Evolutionary conservation across 2,329 filamentous ascomycete species (phyloP).

Genomic region (Lecanosticta acicola): DNA sequence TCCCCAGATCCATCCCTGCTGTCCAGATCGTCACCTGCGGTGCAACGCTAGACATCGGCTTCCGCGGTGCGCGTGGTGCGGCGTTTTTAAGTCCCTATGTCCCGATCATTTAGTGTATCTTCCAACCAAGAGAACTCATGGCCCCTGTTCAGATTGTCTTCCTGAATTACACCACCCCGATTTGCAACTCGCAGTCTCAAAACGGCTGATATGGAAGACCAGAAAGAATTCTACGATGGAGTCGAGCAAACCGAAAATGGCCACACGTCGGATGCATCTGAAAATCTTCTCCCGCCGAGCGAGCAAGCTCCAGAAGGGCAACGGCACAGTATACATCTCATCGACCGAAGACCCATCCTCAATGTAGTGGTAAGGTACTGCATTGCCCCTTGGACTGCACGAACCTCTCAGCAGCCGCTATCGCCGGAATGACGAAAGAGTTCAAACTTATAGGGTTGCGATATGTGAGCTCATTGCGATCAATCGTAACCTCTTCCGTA

Average conservation of each 20-base stretch:
- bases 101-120: not conserved
- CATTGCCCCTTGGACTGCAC: constrained; percentile 54
- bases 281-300: constrained; percentile 4
- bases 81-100: not conserved
- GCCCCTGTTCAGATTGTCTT: too few relatives aligned
- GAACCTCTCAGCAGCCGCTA: constrained; percentile 66
- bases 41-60: not conserved
- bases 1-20: not conserved
- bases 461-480: constrained; percentile 5
- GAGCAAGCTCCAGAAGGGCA: constrained; percentile 22
- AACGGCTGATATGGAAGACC: constrained; percentile 4
- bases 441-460: constrained; percentile 21
- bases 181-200: not conserved
- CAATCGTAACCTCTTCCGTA: constrained; percentile 22
- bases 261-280: not conserved
- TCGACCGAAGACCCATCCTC: constrained; percentile 53
- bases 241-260: constrained; percentile 10
- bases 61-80: not conserved
- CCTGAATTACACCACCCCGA: too few relatives aligned
- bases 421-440: constrained; percentile 54
- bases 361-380: constrained; percentile 35
- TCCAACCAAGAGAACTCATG: not conserved
- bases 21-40: not conserved
- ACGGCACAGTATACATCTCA: constrained; percentile 55
- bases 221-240: constrained; percentile 6